These are phyloP conservation scores for Incumbomyces lentus DNA, from an alignment of 2,329 filamentous ascomycete genomes.

Conservation along the genomic window DNA sequence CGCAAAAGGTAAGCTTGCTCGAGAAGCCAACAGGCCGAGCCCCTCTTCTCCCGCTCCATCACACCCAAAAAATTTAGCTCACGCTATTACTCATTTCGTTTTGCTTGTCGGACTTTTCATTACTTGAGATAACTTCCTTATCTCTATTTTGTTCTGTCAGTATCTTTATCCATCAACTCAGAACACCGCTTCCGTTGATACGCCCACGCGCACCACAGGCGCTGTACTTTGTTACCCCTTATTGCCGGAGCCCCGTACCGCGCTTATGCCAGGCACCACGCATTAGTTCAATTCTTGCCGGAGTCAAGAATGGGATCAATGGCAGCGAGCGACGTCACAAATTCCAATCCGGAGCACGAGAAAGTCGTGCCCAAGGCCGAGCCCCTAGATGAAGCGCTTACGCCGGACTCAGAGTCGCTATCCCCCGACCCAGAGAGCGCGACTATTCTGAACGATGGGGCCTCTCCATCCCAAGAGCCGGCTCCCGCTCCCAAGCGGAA, in stretches of 20 bases:
- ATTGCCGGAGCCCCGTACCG: constrained; percentile 6
- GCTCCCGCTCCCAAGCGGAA: constrained; percentile 71
- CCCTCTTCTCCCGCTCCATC: constrained; percentile 9
- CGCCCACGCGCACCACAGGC: constrained; percentile 10
- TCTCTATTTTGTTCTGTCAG: constrained; percentile 22
- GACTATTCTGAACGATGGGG: constrained; percentile 24
- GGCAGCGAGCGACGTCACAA: constrained; percentile 29
- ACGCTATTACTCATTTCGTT: constrained; percentile 21
- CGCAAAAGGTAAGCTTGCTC: constrained; percentile 13
- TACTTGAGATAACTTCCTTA: constrained; percentile 19
- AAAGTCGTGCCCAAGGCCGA: constrained; percentile 34
- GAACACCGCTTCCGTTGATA: constrained; percentile 1
- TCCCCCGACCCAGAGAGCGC: constrained; percentile 32
- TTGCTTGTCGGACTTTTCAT: constrained; percentile 12
- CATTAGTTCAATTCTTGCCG: constrained; percentile 17
- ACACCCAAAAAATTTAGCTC: constrained; percentile 18
- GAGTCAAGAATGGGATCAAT: constrained; percentile 34
- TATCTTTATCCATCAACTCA: constrained; percentile 17
- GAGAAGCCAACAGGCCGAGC: too few relatives aligned
- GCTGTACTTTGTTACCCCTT: constrained; percentile 10
- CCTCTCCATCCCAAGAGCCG: constrained; percentile 27
- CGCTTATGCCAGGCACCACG: constrained; percentile 21
- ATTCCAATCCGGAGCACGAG: constrained; percentile 33
- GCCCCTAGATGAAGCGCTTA: constrained; percentile 31
- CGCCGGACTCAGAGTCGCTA: constrained; percentile 36